phyloP scores from a whole-genome alignment of 2,329 filamentous ascomycete species.

The Exophiala calicioides region DNA sequence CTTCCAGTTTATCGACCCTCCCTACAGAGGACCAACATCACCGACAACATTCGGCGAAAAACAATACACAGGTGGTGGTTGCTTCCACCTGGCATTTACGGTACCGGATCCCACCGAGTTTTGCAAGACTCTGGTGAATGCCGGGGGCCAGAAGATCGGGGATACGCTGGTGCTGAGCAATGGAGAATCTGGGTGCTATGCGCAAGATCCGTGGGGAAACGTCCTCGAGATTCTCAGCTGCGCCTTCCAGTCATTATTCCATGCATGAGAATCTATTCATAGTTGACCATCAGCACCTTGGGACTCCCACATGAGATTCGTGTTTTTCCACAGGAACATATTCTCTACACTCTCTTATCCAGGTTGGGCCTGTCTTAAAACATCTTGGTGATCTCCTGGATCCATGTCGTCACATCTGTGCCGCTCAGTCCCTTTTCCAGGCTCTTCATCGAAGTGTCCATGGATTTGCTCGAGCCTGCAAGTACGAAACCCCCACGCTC shows the following conservation, averaged over 20 bases:
- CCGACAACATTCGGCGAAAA: background rate
- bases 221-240: constrained; percentile 2
- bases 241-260: background rate
- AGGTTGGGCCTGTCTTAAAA: too few species aligned
- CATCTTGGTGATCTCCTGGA: too few species aligned
- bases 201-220: constrained; percentile 6
- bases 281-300: too few species aligned
- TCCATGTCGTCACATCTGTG: too few species aligned
- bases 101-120: constrained; percentile 1
- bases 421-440: too few species aligned
- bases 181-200: background rate
- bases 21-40: background rate
- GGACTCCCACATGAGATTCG: too few species aligned
- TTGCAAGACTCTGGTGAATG: background rate
- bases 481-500: too few species aligned
- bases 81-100: constrained; percentile 7
- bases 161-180: background rate
- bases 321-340: too few species aligned
- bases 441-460: too few species aligned
- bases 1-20: constrained; percentile 38
- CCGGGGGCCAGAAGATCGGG: constrained; percentile 2
- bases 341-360: too few species aligned
- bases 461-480: too few species aligned
- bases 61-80: constrained; percentile 2
- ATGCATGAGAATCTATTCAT: too few species aligned